These are phyloP conservation scores for Boletus rubroflammeus DNA, from an alignment of 768 basidiomycete genomes.

Conservation along the genomic window DNA sequence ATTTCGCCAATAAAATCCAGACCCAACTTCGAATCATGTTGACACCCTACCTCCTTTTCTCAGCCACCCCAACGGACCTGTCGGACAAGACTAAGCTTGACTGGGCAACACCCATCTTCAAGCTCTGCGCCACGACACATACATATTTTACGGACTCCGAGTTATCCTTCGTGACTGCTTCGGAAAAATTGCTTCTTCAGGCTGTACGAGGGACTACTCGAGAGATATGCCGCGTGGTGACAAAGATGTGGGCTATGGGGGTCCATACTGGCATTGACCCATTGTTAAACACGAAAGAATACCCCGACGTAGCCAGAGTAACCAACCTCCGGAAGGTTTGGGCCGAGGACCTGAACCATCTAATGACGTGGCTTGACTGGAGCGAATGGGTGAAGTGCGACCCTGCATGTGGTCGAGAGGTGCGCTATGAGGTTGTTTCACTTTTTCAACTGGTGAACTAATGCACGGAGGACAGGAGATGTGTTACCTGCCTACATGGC, in stretches of 20 bases:
- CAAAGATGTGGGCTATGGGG: conserved; percentile 46
- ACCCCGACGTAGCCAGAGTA: background rate
- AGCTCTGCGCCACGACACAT: conserved; percentile 29
- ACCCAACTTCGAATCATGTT: conserved; percentile 26
- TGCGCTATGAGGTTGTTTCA: conserved; percentile 9
- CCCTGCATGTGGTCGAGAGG: conserved; percentile 44
- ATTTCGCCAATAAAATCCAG: conserved; percentile 8
- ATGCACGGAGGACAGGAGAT: conserved; percentile 7
- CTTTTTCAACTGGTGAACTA: background rate
- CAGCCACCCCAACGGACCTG: conserved; percentile 2
- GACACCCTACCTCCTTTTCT: conserved; percentile 25
- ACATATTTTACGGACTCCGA: conserved; percentile 10
- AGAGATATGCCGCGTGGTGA: conserved; percentile 45
- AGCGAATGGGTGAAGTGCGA: conserved; percentile 45
- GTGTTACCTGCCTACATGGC: conserved; percentile 23
- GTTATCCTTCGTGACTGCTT: conserved; percentile 18
- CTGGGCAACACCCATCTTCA: conserved; percentile 32
- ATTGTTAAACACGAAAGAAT: conserved; percentile 4
- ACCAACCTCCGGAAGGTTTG: conserved; percentile 27
- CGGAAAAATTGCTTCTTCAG: conserved; percentile 27
- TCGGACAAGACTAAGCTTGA: background rate
- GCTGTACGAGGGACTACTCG: conserved; percentile 33
- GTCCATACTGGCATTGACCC: conserved; percentile 16
- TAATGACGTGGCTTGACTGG: conserved; percentile 54
- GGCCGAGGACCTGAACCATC: conserved; percentile 28